Evolutionary conservation across 192 early-diverging fungal species (phyloP), one percentile per base, ranked within the genome.

Genomic region (Rhizoclosmatium sp.): DNA sequence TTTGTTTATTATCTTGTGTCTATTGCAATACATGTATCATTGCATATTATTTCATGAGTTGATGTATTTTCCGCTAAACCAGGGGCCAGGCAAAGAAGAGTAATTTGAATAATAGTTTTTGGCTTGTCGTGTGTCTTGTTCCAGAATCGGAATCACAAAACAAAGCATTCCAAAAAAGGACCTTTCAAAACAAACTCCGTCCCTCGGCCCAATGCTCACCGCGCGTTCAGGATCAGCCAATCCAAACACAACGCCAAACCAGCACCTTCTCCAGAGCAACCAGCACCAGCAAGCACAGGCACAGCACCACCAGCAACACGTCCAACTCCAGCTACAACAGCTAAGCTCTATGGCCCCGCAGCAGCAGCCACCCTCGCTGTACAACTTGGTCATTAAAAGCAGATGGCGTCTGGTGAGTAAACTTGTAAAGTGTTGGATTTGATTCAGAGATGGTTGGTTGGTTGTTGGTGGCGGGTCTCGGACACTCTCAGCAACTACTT

Each of bases 361-460:
- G 14, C 66, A 14, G 5, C 66, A 40, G 14, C 56, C 74, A 7
- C 60, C 44, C 12, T 59, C 68, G 23, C 68, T 78, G 1, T 62
- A 60, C 39, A 71, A 69, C 46, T 31, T 78, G 9, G 69, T 78
- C 45, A 78, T 78, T 31, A 78, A 78, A 67, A 69, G 77, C 59
- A 56, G 77, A 48, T 78, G 77, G 77, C 48, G 68, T 9, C 51
- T 78, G 59, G 77, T 78, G 59, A 39, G 77, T 77, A 31, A 56
- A n/a, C 19, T 9, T 56, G 19, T 56, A 56, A 56, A 9, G 54
- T 9, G 54, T 56, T n/a, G 54, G 19, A 56, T 56, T 56, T 56
- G 54, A 56, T 56, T 56, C 54, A 9, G 54, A 9, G 19, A 56
- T 14, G 54, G 31, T 31, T 31, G 31, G 31, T 31, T 31, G 31